A percentile compares a stretch with the other conserved stretches of the same genome.
Evolutionary conservation across 1,284 basidiomycete genomes (phyloP).

Genomic region (Athelia psychrophila): DNA sequence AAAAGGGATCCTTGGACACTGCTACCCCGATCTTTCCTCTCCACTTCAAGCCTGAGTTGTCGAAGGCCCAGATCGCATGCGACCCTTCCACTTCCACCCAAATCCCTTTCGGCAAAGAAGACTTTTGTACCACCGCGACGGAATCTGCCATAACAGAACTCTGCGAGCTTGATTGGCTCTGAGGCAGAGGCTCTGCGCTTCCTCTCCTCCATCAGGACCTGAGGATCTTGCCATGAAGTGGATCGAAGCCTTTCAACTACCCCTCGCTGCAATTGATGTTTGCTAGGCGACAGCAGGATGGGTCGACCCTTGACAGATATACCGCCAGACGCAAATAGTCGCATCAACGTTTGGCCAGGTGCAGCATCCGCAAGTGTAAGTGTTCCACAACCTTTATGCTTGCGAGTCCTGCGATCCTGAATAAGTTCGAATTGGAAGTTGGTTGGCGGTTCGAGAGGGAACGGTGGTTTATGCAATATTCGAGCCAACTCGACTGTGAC

Average conservation of each 20-base stretch:
- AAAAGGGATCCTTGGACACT: background rate
- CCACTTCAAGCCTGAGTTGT: slow-evolving; percentile 9
- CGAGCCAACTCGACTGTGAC: slow-evolving; percentile 28
- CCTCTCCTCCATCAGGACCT: slow-evolving; percentile 19
- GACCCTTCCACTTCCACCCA: slow-evolving; percentile 25
- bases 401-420: background rate
- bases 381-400: slow-evolving; percentile 17
- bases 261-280: slow-evolving; percentile 12
- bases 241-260: slow-evolving; percentile 20
- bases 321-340: slow-evolving; percentile 21
- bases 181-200: slow-evolving; percentile 20
- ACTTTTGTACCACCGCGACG: slow-evolving; percentile 21
- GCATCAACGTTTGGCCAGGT: slow-evolving; percentile 25
- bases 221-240: slow-evolving; percentile 28
- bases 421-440: slow-evolving; percentile 29
- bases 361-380: slow-evolving; percentile 25
- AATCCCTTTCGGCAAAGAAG: slow-evolving; percentile 32
- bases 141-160: slow-evolving; percentile 33
- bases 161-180: slow-evolving; percentile 17
- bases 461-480: slow-evolving; percentile 32
- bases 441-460: slow-evolving; percentile 15
- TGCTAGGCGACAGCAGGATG: slow-evolving; percentile 20
- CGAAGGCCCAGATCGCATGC: slow-evolving; percentile 28
- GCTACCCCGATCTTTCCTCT: background rate
- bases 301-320: slow-evolving; percentile 21